Percentiles rank a stretch among this genome's conserved stretches.
Evolutionary conservation across 2,329 filamentous ascomycete genomes (phyloP).

Genomic region (Didymella pomorum): DNA sequence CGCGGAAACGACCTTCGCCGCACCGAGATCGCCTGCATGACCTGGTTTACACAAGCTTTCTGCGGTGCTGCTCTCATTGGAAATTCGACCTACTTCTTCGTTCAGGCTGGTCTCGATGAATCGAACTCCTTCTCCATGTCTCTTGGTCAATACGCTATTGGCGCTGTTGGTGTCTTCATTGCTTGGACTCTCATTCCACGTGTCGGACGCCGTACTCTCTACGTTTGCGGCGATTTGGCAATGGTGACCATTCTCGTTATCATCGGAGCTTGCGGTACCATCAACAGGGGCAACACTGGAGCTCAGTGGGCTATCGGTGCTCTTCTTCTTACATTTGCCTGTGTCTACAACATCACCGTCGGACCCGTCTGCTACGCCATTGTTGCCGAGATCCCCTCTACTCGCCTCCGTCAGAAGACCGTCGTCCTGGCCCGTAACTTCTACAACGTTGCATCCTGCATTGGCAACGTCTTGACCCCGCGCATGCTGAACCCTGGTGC

Average conservation of each 20-base stretch:
- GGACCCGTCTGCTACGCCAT: constrained; percentile 91
- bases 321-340: constrained; percentile 54
- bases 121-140: constrained; percentile 55
- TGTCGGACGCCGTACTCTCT: constrained; percentile 76
- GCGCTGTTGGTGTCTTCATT: constrained; percentile 71
- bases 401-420: constrained; percentile 88
- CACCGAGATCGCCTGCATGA: constrained; percentile 72
- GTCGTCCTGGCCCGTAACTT: constrained; percentile 83
- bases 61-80: constrained; percentile 48
- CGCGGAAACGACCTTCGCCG: constrained; percentile 79
- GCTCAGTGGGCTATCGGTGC: constrained; percentile 56
- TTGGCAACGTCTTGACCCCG: constrained; percentile 64
- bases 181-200: constrained; percentile 83
- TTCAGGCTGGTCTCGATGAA: constrained; percentile 56
- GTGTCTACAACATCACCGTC: constrained; percentile 85
- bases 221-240: constrained; percentile 70
- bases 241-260: constrained; percentile 73
- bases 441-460: constrained; percentile 78
- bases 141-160: constrained; percentile 65
- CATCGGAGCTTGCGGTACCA: constrained; percentile 80
- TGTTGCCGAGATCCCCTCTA: constrained; percentile 82
- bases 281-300: constrained; percentile 49
- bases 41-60: constrained; percentile 58
- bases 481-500: constrained; percentile 49
- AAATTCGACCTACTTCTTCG: constrained; percentile 57